These are phyloP conservation scores for Globisporangium cystogenes DNA, from an alignment of 352 stramenopile genomes.

Conservation along the genomic window DNA sequence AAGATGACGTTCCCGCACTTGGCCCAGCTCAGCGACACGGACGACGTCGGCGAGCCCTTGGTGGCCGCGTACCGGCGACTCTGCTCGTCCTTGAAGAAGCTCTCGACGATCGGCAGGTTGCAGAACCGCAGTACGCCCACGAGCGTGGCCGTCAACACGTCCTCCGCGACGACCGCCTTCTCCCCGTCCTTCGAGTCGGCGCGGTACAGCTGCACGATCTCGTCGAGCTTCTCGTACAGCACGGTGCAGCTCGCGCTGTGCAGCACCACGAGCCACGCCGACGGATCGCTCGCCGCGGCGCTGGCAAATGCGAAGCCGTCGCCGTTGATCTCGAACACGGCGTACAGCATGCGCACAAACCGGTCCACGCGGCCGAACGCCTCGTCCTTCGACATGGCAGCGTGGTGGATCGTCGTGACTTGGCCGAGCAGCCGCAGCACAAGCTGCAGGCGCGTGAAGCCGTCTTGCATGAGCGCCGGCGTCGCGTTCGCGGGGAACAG, in stretches of 20 bases:
- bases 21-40: constrained; percentile 49
- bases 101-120: constrained; percentile 71
- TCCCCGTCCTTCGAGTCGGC: constrained; percentile 11
- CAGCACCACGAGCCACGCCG: constrained; percentile 59
- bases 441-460: constrained; percentile 65
- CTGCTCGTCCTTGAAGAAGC: constrained; percentile 56
- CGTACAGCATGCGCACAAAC: constrained; percentile 49
- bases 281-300: constrained; percentile 28
- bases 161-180: constrained; percentile 31
- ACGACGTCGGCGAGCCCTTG: constrained; percentile 14
- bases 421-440: constrained; percentile 52
- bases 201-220: constrained; percentile 69
- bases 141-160: constrained; percentile 55
- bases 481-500: constrained; percentile 40
- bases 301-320: constrained; percentile 1
- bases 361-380: constrained; percentile 43
- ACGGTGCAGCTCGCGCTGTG: constrained; percentile 70
- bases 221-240: constrained; percentile 79
- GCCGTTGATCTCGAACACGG: constrained; percentile 43
- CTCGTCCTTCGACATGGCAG: constrained; percentile 30
- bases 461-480: constrained; percentile 67
- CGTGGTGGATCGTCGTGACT: constrained; percentile 64
- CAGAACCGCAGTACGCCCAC: constrained; percentile 66
- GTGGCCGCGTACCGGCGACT: not conserved
- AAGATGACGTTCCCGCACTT: constrained; percentile 84